Evolutionary conservation across 805 yeast genomes (phyloP).

Genomic region (Sugiyamaella floridensis): DNA sequence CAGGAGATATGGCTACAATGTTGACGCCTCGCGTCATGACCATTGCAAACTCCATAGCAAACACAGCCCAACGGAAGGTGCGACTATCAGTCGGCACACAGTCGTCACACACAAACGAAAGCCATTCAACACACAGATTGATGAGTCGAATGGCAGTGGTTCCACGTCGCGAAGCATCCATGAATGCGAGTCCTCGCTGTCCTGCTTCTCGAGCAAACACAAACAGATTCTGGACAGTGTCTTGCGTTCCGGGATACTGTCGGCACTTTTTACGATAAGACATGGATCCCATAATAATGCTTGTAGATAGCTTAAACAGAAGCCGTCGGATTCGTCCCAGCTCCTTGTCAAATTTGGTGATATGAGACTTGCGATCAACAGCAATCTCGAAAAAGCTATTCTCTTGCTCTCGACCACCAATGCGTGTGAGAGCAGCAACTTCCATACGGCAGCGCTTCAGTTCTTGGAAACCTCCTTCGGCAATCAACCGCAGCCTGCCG

Average conservation of each 20-base stretch:
- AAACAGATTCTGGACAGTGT: conserved; percentile 65
- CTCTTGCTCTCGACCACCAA: conserved; percentile 40
- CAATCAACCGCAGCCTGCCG: conserved; percentile 60
- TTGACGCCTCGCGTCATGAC: conserved; percentile 87
- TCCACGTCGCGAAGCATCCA: conserved; percentile 61
- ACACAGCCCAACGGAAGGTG: conserved; percentile 93
- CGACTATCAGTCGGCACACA: conserved; percentile 87
- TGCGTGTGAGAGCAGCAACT: conserved; percentile 45
- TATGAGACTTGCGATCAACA: conserved; percentile 61
- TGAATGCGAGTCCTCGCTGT: conserved; percentile 55
- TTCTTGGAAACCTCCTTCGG: conserved; percentile 59
- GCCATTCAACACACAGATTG: conserved; percentile 80
- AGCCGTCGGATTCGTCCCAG: conserved; percentile 56
- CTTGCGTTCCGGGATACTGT: conserved; percentile 57
- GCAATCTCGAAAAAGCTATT: conserved; percentile 32
- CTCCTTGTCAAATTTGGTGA: conserved; percentile 66
- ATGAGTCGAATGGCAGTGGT: conserved; percentile 65
- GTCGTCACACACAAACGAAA: conserved; percentile 86
- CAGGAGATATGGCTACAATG: conserved; percentile 70
- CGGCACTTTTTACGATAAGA: conserved; percentile 45
- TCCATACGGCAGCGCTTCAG: conserved; percentile 49
- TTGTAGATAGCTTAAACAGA: conserved; percentile 59
- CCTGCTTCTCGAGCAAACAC: conserved; percentile 78
- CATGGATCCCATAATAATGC: conserved; percentile 55
- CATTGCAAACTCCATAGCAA: conserved; percentile 94